Evolutionary conservation across 306 rosid genomes (phyloP), one percentile per base, ranked within the genome.

Genomic region (Cajanus cajan): DNA sequence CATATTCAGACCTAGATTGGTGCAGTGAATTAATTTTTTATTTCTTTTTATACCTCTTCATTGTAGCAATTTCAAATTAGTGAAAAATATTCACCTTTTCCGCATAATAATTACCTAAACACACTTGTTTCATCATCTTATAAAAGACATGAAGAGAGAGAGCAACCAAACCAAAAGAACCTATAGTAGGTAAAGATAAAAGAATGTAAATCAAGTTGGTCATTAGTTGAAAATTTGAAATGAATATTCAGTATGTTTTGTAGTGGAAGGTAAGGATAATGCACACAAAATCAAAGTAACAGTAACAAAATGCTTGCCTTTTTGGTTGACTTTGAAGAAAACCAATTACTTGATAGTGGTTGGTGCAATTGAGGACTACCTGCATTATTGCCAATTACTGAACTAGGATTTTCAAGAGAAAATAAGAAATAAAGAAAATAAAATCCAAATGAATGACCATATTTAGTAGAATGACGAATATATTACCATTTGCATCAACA

Each of bases 271-370:
- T 18, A 36, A 83, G 37, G 22, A 66, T 54, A 21, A 64, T 41
- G 44, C 31, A 47, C 47, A 25, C n/a, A 65, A n/a, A 58, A 24
- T 37, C 61, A 31, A 44, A 31, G 44, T 7, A 31, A 43, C 13
- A 34, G 43, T 64, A 65, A 74, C 71, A 77, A 54, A 25, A 65
- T 43, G 41, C 75, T 36, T 71, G 88, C 96, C 85, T 87, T 90
- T 85, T 89, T 91, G 0, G 89, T 74, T 77, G 96, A 88, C 85
- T 94, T 91, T 18, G 98, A 78, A 62, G 96, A 89, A 84, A 91
- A 94, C 98, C 96, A 94, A 83, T 74, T 83, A 22, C 87, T 88
- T 73, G 97, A 80, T 72, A 43, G 68, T 61, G 96, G 86, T 74
- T 86, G 81, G 67, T 85, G 86, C 73, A 85, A 79, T 43, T 82